These are phyloP conservation scores for Neodidymelliopsis sp. DNA, from an alignment of 2,329 filamentous ascomycete species.

Conservation along the genomic window DNA sequence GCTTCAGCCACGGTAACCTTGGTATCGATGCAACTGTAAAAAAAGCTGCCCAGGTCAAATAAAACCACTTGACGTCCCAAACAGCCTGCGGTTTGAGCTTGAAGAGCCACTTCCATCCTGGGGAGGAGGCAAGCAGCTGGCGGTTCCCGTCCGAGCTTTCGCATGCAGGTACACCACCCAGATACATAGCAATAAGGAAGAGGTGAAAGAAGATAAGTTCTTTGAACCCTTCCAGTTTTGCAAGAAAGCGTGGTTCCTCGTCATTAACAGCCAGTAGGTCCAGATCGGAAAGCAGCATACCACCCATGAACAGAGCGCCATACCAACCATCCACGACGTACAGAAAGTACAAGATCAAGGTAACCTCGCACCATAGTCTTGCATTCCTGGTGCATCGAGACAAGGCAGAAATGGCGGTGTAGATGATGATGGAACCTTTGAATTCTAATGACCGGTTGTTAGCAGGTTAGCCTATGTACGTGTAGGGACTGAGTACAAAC, in stretches of 20 bases:
- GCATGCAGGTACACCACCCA: constrained; percentile 67
- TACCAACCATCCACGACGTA: constrained; percentile 72
- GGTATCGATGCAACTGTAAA: constrained; percentile 64
- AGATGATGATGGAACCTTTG: constrained; percentile 69
- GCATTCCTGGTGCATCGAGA: constrained; percentile 62
- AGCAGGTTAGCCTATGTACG: background rate
- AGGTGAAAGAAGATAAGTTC: constrained; percentile 47
- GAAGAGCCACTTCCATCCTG: constrained; percentile 68
- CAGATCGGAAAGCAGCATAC: constrained; percentile 48
- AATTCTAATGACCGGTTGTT: constrained; percentile 35
- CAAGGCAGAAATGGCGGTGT: constrained; percentile 64
- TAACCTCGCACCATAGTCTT: constrained; percentile 62
- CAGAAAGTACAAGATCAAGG: constrained; percentile 69
- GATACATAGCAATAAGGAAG: constrained; percentile 61
- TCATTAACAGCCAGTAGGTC: constrained; percentile 41
- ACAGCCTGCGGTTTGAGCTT: constrained; percentile 71
- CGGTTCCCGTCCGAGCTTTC: constrained; percentile 51
- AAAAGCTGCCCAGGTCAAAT: constrained; percentile 66
- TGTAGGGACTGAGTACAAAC: background rate
- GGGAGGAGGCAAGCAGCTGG: constrained; percentile 58
- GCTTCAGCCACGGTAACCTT: constrained; percentile 60
- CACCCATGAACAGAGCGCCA: constrained; percentile 52
- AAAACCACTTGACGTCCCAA: constrained; percentile 73
- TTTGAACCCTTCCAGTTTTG: constrained; percentile 61
- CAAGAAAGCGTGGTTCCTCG: constrained; percentile 55